Conservation (phyloP, 225 moss, liverwort and hornwort species). For the Bryum argenteum region DNA sequence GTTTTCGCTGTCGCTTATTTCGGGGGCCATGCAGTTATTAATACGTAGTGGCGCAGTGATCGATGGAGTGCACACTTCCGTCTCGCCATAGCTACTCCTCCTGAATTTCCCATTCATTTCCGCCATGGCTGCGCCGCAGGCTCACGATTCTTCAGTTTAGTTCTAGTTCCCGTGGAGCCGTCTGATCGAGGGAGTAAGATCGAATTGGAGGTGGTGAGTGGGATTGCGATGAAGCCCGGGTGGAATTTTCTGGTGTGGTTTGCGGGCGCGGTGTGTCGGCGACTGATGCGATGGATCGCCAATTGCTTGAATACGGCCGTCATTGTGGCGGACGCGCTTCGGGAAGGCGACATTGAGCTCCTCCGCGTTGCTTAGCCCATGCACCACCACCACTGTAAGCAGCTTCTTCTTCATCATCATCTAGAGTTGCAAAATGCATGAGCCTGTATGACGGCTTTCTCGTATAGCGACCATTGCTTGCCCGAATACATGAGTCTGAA, state of each 20-base stretch:
- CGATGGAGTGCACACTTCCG: background rate
- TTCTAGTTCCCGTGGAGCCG: no score
- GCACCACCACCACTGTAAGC: constrained; percentile 11
- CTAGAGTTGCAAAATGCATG: background rate
- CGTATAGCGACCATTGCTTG: no score
- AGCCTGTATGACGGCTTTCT: no score
- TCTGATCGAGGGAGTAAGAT: no score
- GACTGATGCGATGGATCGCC: constrained; percentile 52
- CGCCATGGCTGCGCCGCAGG: background rate
- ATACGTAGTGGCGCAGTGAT: background rate
- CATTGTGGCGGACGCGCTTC: constrained; percentile 59
- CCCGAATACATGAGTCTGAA: no score
- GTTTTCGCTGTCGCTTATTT: background rate
- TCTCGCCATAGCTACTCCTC: background rate
- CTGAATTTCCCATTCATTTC: no score
- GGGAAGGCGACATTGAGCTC: constrained; percentile 61
- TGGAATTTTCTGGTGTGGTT: constrained; percentile 59
- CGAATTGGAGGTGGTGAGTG: no score
- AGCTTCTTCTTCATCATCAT: background rate
- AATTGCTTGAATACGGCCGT: constrained; percentile 58
- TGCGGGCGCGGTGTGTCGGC: constrained; percentile 40
- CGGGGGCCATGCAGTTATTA: background rate
- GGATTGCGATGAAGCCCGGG: constrained; percentile 45
- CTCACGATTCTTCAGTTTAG: no score
- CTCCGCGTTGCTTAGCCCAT: constrained; percentile 48